Base-by-base conservation (phyloP, 2,329 filamentous ascomycete genomes). In the Helotiales sp. region DNA sequence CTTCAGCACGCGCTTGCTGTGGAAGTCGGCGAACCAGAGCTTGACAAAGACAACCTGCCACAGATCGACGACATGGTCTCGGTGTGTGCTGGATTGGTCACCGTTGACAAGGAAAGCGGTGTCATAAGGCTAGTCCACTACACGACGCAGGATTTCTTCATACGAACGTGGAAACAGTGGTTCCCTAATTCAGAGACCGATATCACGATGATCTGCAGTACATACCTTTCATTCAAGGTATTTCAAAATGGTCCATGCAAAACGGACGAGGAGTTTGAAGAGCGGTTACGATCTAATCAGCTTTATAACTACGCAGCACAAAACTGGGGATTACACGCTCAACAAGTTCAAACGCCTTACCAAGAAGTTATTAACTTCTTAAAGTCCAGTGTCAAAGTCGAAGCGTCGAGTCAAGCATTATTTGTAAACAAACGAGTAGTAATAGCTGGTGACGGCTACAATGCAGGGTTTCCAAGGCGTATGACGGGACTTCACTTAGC, bases 1-100 rank as follows among this genome's bases (percentile, higher is more conserved):
- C 75, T 85, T 7, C 77, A 77, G 61, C 76, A 83, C 67, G 82
- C 81, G 0, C 76, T 85, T n/a, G 82, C 79, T 0, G 73, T 81
- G 0, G 77, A 81, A 34, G 1, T 61, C 1, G 76, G 69, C 0
- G 50, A 71, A 2, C 0, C 60, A 1, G n/a, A 55, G 26, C 60
- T 63, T 20, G 60, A 66, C 50, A 8, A 68, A 66, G 22, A 60
- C 74, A 63, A 64, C 20, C 32, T 72, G 10, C 20, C 61, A 47
- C 22, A 66, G 17, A 66, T 72, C 4, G 61, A 62, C 55, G 58
- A 65, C 43, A 70, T 74, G 52, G 62, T 72, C 7, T 71, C 67
- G 24, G 66, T 74, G 10, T 78, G 75, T 61, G 69, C 66, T 59
- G 74, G 75, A 13, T 62, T 77, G 34, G 43, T 63, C 15, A 63